Conservation (phyloP, 2,329 filamentous ascomycete genomes). For the Aspergillus ochraceus region DNA sequence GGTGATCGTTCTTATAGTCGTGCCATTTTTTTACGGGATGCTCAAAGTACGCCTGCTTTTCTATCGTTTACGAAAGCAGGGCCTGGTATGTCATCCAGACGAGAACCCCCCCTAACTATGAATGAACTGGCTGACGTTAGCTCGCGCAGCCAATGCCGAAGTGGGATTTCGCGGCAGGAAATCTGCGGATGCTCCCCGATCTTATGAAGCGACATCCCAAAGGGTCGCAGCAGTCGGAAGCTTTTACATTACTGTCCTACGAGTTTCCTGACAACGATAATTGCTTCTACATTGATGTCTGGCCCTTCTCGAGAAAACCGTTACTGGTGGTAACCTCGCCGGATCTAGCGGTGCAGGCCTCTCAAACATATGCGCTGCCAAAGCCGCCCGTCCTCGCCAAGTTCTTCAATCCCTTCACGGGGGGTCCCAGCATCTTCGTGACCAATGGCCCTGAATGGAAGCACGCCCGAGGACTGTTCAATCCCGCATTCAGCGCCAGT, state of each 20-base stretch:
- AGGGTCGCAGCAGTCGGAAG: not conserved
- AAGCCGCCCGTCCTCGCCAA: not conserved
- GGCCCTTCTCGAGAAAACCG: constrained; percentile 1
- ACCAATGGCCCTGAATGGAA: constrained; percentile 5
- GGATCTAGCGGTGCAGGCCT: not conserved
- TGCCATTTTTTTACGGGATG: not conserved
- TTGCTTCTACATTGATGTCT: constrained; percentile 5
- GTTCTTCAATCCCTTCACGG: not conserved
- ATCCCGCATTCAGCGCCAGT: not conserved
- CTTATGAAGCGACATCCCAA: not conserved
- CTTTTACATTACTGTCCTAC: not conserved
- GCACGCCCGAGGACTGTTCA: not conserved
- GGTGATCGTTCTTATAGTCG: not conserved
- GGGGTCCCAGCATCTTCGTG: not conserved
- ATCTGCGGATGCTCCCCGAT: not conserved
- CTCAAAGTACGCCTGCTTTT: not conserved
- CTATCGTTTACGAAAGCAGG: not conserved
- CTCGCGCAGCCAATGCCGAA: not conserved
- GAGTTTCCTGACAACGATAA: not conserved
- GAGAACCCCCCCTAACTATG: not conserved
- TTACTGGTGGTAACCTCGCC: not conserved
- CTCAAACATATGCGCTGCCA: constrained; percentile 1
- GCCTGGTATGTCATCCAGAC: not conserved
- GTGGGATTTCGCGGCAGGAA: not conserved
- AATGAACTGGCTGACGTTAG: not conserved